Evolutionary conservation across 2,329 filamentous ascomycete species (phyloP).

Genomic region (Colletotrichum incanum): DNA sequence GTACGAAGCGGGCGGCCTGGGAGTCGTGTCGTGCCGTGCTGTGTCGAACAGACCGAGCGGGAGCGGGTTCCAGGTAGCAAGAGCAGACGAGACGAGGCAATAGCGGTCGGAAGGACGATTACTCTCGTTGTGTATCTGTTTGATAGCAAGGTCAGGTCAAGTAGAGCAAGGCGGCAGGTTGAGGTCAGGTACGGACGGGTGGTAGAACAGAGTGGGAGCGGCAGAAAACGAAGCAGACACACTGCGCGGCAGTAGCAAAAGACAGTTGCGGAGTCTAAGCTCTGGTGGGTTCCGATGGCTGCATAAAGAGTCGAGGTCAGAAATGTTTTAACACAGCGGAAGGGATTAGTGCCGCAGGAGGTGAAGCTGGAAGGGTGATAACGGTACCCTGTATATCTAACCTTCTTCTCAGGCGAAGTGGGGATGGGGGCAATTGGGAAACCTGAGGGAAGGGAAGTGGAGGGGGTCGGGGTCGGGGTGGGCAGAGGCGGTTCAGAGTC

Average conservation of each 20-base stretch:
- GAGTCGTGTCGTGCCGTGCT: conserved; percentile 6
- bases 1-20: conserved; percentile 22
- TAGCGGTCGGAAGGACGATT: conserved; percentile 19
- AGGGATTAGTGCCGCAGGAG: conserved; percentile 57
- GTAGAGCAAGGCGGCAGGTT: conserved; percentile 20
- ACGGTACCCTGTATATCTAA: conserved; percentile 44
- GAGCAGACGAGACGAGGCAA: conserved; percentile 11
- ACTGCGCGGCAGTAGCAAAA: conserved; percentile 37
- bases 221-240: conserved; percentile 25
- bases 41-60: conserved; percentile 21
- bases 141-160: conserved; percentile 24
- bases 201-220: conserved; percentile 19
- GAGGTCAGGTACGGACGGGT: conserved; percentile 16
- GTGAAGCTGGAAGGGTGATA: conserved; percentile 47
- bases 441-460: conserved; percentile 44
- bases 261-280: conserved; percentile 41
- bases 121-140: conserved; percentile 21
- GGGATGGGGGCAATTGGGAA: conserved; percentile 42
- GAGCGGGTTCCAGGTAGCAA: conserved; percentile 11
- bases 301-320: conserved; percentile 54
- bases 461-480: conserved; percentile 41
- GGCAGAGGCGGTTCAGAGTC: conserved; percentile 35
- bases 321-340: conserved; percentile 57
- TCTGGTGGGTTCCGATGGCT: conserved; percentile 50
- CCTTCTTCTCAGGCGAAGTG: conserved; percentile 44